Percentiles rank a stretch among this genome's conserved stretches.
Evolutionary conservation across 345 rosid genomes (phyloP).

Genomic region (Populus deltoides): DNA sequence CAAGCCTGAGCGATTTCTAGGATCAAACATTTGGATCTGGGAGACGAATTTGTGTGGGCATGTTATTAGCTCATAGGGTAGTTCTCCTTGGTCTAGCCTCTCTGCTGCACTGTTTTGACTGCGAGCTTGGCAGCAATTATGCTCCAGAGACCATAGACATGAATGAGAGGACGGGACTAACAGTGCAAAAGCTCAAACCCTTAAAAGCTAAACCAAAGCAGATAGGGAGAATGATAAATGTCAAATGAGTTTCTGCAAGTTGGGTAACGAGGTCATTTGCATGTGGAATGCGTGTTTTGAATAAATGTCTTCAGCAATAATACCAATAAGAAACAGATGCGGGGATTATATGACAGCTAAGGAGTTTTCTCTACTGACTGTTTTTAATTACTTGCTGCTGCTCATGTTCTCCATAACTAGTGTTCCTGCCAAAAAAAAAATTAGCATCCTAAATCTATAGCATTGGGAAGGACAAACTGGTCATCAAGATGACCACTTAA

Average conservation of each 20-base stretch:
- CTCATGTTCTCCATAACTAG: not conserved
- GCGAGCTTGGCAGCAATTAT: constrained; percentile 7
- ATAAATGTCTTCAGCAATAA: too few relatives aligned
- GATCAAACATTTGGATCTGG: constrained; percentile 19
- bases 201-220: constrained; percentile 12
- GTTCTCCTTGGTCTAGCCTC: constrained; percentile 15
- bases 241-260: not conserved
- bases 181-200: constrained; percentile 8
- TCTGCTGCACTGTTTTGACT: constrained; percentile 16
- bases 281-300: not conserved
- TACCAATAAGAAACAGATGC: not conserved
- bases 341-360: too few relatives aligned
- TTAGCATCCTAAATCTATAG: too few relatives aligned
- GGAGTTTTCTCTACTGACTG: not conserved
- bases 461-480: too few relatives aligned
- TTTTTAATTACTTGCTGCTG: not conserved
- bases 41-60: constrained; percentile 16
- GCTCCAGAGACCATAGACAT: not conserved
- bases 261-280: not conserved
- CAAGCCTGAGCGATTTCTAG: constrained; percentile 20
- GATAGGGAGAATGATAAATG: not conserved
- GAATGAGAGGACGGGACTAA: constrained; percentile 6
- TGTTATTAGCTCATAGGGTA: constrained; percentile 11
- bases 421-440: too few relatives aligned
- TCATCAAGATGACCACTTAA: too few relatives aligned